Percentiles rank a stretch among this genome's conserved stretches.
These are phyloP conservation scores for Rhodotorula diobovata DNA, from an alignment of 768 basidiomycete species.

Conservation along the genomic window DNA sequence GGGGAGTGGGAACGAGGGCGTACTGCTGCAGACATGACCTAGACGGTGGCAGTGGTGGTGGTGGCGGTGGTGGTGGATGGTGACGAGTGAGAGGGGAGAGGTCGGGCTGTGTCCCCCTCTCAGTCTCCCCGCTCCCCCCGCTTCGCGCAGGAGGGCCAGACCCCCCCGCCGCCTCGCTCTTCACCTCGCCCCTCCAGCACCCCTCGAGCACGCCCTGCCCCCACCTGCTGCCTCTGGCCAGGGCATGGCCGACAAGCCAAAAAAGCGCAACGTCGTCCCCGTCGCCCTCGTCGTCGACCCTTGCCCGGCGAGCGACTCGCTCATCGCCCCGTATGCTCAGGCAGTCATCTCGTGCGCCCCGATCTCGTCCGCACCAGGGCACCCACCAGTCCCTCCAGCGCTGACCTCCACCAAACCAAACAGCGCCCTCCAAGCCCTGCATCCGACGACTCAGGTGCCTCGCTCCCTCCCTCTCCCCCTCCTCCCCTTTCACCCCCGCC, in stretches of 20 bases:
- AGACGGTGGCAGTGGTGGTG: no score
- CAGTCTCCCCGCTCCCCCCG: no score
- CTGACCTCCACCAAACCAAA: neutral
- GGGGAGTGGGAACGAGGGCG: neutral
- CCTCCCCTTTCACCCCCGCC: neutral
- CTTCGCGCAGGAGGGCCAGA: no score
- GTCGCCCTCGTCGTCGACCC: constrained; percentile 27
- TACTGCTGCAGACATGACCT: neutral
- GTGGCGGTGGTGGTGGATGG: no score
- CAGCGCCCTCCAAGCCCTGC: constrained; percentile 18
- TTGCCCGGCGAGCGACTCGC: neutral
- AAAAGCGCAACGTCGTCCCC: constrained; percentile 14
- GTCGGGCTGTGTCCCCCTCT: neutral
- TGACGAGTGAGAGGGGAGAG: neutral
- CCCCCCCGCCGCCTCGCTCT: no score
- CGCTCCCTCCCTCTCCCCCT: neutral
- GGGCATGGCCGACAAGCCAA: neutral
- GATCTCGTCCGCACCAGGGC: no score
- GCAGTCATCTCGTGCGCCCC: constrained; percentile 12
- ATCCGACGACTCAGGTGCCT: constrained; percentile 19
- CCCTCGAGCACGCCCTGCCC: neutral
- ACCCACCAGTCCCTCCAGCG: no score
- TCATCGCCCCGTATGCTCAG: constrained; percentile 8
- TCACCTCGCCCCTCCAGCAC: neutral
- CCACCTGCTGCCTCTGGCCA: no score